Conservation (phyloP, 2,329 filamentous ascomycete species). For the Harringtonia aguacate region DNA sequence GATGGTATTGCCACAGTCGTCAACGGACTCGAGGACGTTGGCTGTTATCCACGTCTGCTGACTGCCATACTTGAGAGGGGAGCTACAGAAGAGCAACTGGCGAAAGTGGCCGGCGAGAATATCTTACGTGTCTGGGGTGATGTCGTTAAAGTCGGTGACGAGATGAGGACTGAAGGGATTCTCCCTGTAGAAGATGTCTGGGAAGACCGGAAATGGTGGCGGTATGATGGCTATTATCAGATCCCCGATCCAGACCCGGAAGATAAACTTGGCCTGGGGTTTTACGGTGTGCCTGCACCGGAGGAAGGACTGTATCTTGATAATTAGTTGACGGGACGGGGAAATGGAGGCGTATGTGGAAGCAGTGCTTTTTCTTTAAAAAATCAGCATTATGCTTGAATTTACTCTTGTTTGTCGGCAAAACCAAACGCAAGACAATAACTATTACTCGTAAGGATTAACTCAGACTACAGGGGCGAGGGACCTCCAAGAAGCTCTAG, state of each 20-base stretch:
- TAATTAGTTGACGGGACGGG: too few species aligned
- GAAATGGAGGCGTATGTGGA: too few species aligned
- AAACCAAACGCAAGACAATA: too few species aligned
- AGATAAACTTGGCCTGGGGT: constrained; percentile 19
- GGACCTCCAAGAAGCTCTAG: too few species aligned
- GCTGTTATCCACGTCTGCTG: constrained; percentile 19
- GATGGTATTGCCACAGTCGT: too few species aligned
- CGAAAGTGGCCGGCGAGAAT: constrained; percentile 70
- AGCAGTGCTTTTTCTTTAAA: too few species aligned
- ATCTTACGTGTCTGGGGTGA: constrained; percentile 66
- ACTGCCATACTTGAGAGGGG: constrained; percentile 51
- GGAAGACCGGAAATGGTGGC: constrained; percentile 22
- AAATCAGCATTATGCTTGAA: too few species aligned
- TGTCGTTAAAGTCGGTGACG: constrained; percentile 15
- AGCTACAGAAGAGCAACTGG: constrained; percentile 61
- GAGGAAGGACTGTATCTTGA: neutral
- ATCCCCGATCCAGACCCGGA: constrained; percentile 22
- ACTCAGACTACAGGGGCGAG: too few species aligned
- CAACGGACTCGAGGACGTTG: constrained; percentile 74
- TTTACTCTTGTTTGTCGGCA: too few species aligned
- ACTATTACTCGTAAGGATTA: too few species aligned
- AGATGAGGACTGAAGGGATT: constrained; percentile 19
- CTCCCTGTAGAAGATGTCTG: constrained; percentile 23
- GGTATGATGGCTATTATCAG: constrained; percentile 20
- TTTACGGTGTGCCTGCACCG: constrained; percentile 1